A percentile compares a stretch with the other conserved stretches of the same genome.
Evolutionary conservation across 2,329 filamentous ascomycete species (phyloP).

Genomic region (Colletotrichum tofieldiae): DNA sequence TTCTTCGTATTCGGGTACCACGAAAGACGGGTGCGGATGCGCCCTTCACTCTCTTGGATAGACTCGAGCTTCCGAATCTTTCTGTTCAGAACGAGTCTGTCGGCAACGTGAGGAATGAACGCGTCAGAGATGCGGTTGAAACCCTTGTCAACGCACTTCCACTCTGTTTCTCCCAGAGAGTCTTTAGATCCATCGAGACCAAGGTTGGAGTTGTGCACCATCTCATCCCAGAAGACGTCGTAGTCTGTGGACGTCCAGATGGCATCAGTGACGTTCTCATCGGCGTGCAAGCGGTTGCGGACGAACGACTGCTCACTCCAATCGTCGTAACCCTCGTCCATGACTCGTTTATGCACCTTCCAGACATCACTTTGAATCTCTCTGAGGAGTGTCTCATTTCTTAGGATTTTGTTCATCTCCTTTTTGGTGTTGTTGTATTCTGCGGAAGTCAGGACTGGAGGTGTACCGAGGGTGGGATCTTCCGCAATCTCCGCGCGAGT

Average conservation of each 20-base stretch:
- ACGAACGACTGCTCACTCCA: constrained; percentile 61
- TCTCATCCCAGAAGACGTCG: constrained; percentile 53
- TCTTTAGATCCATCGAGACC: constrained; percentile 49
- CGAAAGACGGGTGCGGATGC: constrained; percentile 54
- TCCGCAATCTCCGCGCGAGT: constrained; percentile 63
- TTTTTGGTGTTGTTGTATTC: constrained; percentile 47
- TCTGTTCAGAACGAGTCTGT: constrained; percentile 69
- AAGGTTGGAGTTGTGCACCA: constrained; percentile 53
- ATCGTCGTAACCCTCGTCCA: constrained; percentile 68
- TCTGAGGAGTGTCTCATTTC: constrained; percentile 33
- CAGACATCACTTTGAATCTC: constrained; percentile 59
- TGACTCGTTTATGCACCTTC: constrained; percentile 57
- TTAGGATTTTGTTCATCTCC: constrained; percentile 45
- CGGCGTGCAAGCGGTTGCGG: constrained; percentile 64
- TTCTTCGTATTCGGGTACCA: constrained; percentile 64
- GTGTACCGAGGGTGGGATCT: constrained; percentile 58
- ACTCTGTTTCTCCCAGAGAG: constrained; percentile 46
- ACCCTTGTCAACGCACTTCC: constrained; percentile 47
- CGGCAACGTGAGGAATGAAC: constrained; percentile 73
- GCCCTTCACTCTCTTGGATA: background rate
- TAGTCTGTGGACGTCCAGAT: constrained; percentile 47
- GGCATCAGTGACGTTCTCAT: constrained; percentile 58
- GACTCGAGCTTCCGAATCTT: constrained; percentile 71
- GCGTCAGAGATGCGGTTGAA: constrained; percentile 71
- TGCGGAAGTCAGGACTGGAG: constrained; percentile 50